Evolutionary conservation across 2,329 filamentous ascomycete species (phyloP).

Genomic region (Cladobotryum protrusum): DNA sequence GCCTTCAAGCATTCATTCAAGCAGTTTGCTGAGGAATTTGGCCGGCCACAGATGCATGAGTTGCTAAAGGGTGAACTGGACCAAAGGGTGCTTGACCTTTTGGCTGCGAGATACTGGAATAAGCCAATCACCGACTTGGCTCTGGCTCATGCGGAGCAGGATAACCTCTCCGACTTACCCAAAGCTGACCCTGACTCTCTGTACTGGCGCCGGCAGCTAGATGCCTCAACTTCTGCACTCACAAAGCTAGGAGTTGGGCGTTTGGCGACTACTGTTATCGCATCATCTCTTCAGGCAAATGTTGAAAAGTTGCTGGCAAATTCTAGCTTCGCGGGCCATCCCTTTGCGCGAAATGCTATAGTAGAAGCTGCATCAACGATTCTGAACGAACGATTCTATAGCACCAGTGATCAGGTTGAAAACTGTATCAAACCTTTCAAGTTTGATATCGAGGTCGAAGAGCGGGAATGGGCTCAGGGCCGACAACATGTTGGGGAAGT

Average conservation of each 20-base stretch:
- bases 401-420: conserved; percentile 95
- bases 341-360: conserved; percentile 89
- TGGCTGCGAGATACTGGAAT: conserved; percentile 96
- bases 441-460: conserved; percentile 92
- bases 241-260: conserved; percentile 93
- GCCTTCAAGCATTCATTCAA: conserved; percentile 98
- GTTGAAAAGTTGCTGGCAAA: conserved; percentile 71
- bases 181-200: conserved; percentile 78
- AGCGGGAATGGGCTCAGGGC: conserved; percentile 79
- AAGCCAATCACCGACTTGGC: conserved; percentile 83
- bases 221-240: conserved; percentile 81
- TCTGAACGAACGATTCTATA: conserved; percentile 89
- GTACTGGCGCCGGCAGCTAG: conserved; percentile 91
- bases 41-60: conserved; percentile 79
- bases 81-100: conserved; percentile 85
- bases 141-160: conserved; percentile 57
- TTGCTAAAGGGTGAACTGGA: conserved; percentile 89
- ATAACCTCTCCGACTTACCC: conserved; percentile 70
- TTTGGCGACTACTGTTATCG: conserved; percentile 85
- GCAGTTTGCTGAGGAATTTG: conserved; percentile 83
- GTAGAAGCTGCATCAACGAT: conserved; percentile 85
- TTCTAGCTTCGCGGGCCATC: conserved; percentile 84
- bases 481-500: conserved; percentile 75
- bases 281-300: conserved; percentile 77
- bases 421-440: conserved; percentile 99